Percentiles rank a stretch among this genome's conserved stretches.
Conservation (phyloP, 2,329 filamentous ascomycete genomes). For the Xylaria sp. region DNA sequence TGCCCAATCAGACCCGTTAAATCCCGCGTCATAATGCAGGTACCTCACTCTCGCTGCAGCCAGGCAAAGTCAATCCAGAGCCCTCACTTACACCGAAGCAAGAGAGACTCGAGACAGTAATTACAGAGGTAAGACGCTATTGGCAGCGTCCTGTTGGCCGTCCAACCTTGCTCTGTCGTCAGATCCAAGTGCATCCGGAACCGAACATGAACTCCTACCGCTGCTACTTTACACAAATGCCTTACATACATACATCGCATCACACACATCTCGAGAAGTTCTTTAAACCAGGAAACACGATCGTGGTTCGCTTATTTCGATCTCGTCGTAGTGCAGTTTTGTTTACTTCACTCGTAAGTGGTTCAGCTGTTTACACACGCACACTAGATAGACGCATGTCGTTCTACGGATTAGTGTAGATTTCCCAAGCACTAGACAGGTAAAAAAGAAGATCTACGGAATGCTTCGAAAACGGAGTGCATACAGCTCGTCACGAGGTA, state of each 20-base stretch:
- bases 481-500: too few relatives aligned
- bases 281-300: neutral
- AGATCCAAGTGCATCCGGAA: neutral
- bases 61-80: neutral
- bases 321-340: too few relatives aligned
- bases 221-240: neutral
- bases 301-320: neutral
- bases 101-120: neutral
- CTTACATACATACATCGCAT: neutral
- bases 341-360: too few relatives aligned
- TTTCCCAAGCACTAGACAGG: too few relatives aligned
- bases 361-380: too few relatives aligned
- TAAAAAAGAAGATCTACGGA: too few relatives aligned
- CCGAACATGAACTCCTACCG: neutral
- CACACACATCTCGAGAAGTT: too few relatives aligned
- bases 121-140: neutral
- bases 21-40: slow-evolving; percentile 15
- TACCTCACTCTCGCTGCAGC: slow-evolving; percentile 6
- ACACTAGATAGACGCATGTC: too few relatives aligned
- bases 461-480: too few relatives aligned
- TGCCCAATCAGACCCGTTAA: slow-evolving; percentile 6
- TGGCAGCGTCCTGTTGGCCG: neutral
- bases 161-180: neutral
- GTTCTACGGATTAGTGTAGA: too few relatives aligned
- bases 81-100: slow-evolving; percentile 10